Base-by-base conservation (phyloP, 805 yeast genomes). In the Schwanniomyces sp. region DNA sequence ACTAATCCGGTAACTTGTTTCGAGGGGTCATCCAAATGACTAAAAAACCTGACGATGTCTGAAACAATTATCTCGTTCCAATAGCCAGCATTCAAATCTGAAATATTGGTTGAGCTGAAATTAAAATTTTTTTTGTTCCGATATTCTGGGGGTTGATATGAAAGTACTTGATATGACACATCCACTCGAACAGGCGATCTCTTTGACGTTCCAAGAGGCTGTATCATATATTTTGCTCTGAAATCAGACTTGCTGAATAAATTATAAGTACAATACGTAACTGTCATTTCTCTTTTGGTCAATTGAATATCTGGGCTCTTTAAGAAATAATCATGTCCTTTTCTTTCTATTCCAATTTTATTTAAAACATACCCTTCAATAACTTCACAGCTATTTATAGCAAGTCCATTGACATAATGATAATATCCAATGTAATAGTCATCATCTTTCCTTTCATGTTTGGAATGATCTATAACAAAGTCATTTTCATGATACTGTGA, bases 171-270 rank as follows among this genome's bases (percentile, higher is more conserved):
- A 41, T 59, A 65, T 2, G 68, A 44, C 44, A 64, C 63, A 46
- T 74, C 77, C n/a, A 67, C 50, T 41, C 46, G 49, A 8, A 57
- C 47, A 3, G 53, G 47, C 1, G 53, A 43, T 36, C 46, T 53
- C 38, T 49, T 53, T 7, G 54, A 41, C n/a, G 50, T 25, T 1
- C 54, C 53, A 18, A 43, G 46, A 1, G 67, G 61, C 16, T 56
- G 55, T 5, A 78, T 59, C 16, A 78, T 68, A 49, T 61, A 80
- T 77, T 58, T 82, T 63, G 55, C 90, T 81, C 97, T 74, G 34
- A 91, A 69, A 63, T 92, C 99, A 5, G 85, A 78, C 46, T 77
- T 78, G 34, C 82, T 71, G 58, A 94, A 88, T 16, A 85, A 76
- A 64, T 94, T 91, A 69, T 83, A 89, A 12, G 84, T 66, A 63